Base-by-base conservation (phyloP, 805 yeast species). In the Yueomyces sinensis region DNA sequence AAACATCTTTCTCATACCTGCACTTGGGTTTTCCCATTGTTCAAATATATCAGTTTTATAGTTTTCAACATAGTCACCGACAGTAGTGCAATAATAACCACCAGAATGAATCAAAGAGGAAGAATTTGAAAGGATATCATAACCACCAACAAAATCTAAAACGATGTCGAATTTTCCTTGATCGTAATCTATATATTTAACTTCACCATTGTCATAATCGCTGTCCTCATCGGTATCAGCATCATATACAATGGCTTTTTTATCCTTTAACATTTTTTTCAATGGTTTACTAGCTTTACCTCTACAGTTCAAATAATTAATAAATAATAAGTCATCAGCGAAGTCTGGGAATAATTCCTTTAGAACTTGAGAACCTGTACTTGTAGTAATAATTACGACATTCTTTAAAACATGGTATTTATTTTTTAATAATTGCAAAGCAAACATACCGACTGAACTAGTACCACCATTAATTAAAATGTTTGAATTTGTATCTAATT, bases 381-480 rank as follows among this genome's bases (percentile, higher is more conserved):
- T 65, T 1, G 84, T 74, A 38, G 77, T 68, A 3, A 75, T 65
- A 2, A 69, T 70, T 1, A 72, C 73, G n/a, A 83, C 63, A 31
- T 64, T 64, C 29, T 58, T 56, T 14, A 50, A 47, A 9, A 74
- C 70, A n/a, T 66, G 59, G 43, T 62, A 71, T 41, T 61, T 54
- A 17, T 64, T 47, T 49, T 70, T 76, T 15, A 76, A 67, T 19
- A 82, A 46, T 50, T 78, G 86, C 24, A 74, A 62, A 4, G 69
- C 66, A 55, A 63, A 66, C 39, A 72, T 54, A 2, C 91, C 94
- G 9, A 80, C 82, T n/a, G 76, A 63, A 2, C 93, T 72, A 2
- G 82, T 75, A 14, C 81, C 93, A 35, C 95, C 95, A 40, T 81
- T 64, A 29, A 84, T 62, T 31, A 82, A 61, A 3, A 82, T 69